Percentiles rank a stretch among this genome's conserved stretches.
Evolutionary conservation across 768 basidiomycete species (phyloP).

Genomic region (Collybia mongolica): DNA sequence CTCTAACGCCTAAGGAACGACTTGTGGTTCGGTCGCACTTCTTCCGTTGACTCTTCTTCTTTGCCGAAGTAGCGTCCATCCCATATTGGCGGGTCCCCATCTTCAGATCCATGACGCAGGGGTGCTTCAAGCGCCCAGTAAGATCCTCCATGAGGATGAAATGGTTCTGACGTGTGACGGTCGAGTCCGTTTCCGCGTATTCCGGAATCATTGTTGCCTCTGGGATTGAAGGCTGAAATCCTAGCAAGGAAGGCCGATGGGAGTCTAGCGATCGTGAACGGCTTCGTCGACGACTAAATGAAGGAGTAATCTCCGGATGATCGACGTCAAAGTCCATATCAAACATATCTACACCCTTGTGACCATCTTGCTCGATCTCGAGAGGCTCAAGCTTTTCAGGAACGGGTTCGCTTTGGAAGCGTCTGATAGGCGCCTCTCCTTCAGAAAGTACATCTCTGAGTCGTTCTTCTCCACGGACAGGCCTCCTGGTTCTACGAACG

Average conservation of each 20-base stretch:
- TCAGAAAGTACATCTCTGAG: slow-evolving; percentile 39
- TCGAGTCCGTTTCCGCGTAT: slow-evolving; percentile 31
- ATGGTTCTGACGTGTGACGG: slow-evolving; percentile 86
- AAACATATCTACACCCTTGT: slow-evolving; percentile 34
- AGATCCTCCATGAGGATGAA: slow-evolving; percentile 99
- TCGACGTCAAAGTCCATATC: slow-evolving; percentile 40
- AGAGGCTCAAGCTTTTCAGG: slow-evolving; percentile 33
- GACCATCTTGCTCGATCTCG: slow-evolving; percentile 24
- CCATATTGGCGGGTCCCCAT: slow-evolving; percentile 99
- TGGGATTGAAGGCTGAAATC: slow-evolving; percentile 22
- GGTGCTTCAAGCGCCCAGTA: slow-evolving; percentile 85
- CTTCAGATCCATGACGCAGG: slow-evolving; percentile 97
- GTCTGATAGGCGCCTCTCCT: slow-evolving; percentile 42
- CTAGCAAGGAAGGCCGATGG: slow-evolving; percentile 21
- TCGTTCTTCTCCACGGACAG: slow-evolving; percentile 39
- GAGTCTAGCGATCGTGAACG: slow-evolving; percentile 42
- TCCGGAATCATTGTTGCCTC: slow-evolving; percentile 33
- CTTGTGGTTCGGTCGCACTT: slow-evolving; percentile 98
- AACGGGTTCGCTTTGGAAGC: slow-evolving; percentile 61
- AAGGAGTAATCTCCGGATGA: slow-evolving; percentile 25
- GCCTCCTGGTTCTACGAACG: slow-evolving; percentile 32
- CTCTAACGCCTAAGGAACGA: slow-evolving; percentile 82
- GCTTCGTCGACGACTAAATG: slow-evolving; percentile 40
- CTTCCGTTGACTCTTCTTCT: slow-evolving; percentile 98
- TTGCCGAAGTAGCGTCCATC: slow-evolving; percentile 85